Evolutionary conservation across 805 yeast genomes (phyloP).

Genomic region (Ogataea paraovalis): DNA sequence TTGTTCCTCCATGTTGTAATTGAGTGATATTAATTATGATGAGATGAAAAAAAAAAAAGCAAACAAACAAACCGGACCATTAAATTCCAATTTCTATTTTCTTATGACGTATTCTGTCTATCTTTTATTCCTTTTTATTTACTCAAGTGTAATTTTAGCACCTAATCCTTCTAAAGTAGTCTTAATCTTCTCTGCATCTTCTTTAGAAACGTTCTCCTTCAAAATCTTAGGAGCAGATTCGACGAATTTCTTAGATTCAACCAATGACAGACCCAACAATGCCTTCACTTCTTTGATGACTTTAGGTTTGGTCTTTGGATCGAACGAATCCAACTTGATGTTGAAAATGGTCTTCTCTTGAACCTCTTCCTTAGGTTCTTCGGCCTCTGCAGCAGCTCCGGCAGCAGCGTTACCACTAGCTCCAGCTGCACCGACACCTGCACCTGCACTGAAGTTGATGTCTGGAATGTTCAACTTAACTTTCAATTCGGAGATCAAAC

Average conservation of each 20-base stretch:
- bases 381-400: constrained; percentile 69
- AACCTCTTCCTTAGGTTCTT: constrained; percentile 66
- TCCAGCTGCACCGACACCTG: constrained; percentile 54
- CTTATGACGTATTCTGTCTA: constrained; percentile 42
- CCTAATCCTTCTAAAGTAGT: constrained; percentile 90
- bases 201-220: constrained; percentile 95
- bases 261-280: constrained; percentile 85
- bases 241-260: constrained; percentile 96
- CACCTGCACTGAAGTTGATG: constrained; percentile 66
- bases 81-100: background rate
- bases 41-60: background rate
- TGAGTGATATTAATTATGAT: background rate
- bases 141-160: constrained; percentile 89
- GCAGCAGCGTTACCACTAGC: constrained; percentile 62
- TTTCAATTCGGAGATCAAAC: constrained; percentile 75
- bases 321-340: constrained; percentile 89
- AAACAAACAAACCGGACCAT: background rate
- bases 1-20: background rate
- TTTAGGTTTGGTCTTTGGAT: constrained; percentile 94
- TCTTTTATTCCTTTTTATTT: constrained; percentile 26
- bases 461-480: constrained; percentile 89
- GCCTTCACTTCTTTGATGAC: constrained; percentile 95
- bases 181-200: constrained; percentile 95
- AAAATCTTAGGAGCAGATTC: constrained; percentile 95
- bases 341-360: constrained; percentile 93